Conservation (phyloP, 1,139 yeast species). For the Geotrichum candidum region DNA sequence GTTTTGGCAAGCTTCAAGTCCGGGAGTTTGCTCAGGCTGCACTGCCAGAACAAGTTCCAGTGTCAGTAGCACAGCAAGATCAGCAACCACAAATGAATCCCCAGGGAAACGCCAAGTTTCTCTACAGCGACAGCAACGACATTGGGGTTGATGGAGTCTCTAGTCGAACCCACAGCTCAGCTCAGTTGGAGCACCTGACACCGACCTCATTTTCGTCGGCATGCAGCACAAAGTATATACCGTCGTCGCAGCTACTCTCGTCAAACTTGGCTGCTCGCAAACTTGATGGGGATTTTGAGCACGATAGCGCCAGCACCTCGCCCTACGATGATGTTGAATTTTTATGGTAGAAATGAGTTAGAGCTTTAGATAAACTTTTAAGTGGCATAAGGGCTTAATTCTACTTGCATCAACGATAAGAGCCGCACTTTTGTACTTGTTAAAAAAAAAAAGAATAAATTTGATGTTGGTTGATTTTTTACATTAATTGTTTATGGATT, state of each 20-base stretch:
- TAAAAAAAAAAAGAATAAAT: no score
- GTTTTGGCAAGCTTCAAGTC: background rate
- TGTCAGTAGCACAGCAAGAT: background rate
- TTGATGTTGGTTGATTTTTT: no score
- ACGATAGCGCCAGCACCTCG: constrained; percentile 9
- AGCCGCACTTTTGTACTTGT: no score
- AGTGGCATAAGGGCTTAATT: background rate
- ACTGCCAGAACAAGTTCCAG: background rate
- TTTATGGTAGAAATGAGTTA: background rate
- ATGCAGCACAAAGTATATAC: constrained; percentile 4
- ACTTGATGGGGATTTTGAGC: background rate
- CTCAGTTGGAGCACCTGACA: background rate
- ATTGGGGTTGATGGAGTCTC: background rate
- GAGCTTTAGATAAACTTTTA: background rate
- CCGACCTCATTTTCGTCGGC: constrained; percentile 5
- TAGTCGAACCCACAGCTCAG: background rate
- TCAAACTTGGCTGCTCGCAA: background rate
- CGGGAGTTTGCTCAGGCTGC: background rate
- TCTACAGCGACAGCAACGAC: background rate
- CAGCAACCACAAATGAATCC: background rate
- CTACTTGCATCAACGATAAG: no score
- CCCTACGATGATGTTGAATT: constrained; percentile 14
- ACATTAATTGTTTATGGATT: no score
- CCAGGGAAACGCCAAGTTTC: background rate
- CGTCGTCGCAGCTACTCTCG: background rate